phyloP scores from a whole-genome alignment of 805 yeast genomes.

The Suhomyces vadensis region DNA sequence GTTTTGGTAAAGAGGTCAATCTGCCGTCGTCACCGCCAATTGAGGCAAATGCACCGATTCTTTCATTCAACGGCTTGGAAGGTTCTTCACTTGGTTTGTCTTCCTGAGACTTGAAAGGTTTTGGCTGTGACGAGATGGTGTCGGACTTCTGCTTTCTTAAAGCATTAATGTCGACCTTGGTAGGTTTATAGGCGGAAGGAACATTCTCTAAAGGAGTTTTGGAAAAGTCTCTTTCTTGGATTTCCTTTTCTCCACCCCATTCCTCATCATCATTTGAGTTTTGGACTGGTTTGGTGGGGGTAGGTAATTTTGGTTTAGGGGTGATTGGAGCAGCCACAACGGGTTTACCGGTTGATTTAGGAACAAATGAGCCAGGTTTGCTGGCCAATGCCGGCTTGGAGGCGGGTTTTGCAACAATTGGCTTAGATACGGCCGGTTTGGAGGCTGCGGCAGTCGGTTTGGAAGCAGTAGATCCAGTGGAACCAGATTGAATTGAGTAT shows the following conservation, averaged over 20 bases:
- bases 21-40: slow-evolving; percentile 43
- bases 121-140: slow-evolving; percentile 45
- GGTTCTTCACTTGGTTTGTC: slow-evolving; percentile 29
- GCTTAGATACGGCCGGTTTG: slow-evolving; percentile 9
- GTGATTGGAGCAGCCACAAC: slow-evolving; percentile 22
- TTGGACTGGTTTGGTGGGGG: slow-evolving; percentile 31
- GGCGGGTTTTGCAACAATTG: slow-evolving; percentile 26
- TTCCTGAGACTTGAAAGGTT: slow-evolving; percentile 16
- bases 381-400: slow-evolving; percentile 36
- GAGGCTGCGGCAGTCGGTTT: slow-evolving; percentile 16
- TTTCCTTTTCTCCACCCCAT: slow-evolving; percentile 70
- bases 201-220: slow-evolving; percentile 51
- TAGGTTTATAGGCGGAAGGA: slow-evolving; percentile 66
- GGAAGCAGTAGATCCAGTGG: slow-evolving; percentile 14
- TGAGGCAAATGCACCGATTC: slow-evolving; percentile 41
- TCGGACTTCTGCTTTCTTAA: slow-evolving; percentile 52
- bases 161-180: slow-evolving; percentile 59
- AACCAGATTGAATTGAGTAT: slow-evolving; percentile 61
- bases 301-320: slow-evolving; percentile 14
- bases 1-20: slow-evolving; percentile 63
- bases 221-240: slow-evolving; percentile 54
- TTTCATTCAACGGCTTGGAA: slow-evolving; percentile 51
- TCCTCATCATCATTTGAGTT: slow-evolving; percentile 52
- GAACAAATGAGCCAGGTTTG: slow-evolving; percentile 30
- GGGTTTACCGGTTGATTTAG: slow-evolving; percentile 43